Conservation (phyloP, 1,284 basidiomycete genomes). For the Leccinum huronense region DNA sequence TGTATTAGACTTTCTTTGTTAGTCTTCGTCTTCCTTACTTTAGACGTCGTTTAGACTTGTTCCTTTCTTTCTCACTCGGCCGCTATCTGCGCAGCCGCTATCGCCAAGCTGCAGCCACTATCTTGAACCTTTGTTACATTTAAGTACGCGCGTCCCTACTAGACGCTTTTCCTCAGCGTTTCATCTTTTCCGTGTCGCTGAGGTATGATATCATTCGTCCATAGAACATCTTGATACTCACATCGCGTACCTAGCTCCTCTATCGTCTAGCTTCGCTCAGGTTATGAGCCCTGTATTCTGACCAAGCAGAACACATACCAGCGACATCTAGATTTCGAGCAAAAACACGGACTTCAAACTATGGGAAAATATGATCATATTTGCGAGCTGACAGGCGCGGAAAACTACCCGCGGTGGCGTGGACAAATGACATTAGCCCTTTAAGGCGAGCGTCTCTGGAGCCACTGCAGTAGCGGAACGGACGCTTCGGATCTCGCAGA, state of each 20-base stretch:
- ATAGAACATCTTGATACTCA: no score
- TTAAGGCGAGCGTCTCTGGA: not conserved
- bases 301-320: not conserved
- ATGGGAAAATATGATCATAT: conserved; percentile 15
- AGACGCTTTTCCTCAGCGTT: no score
- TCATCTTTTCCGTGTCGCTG: no score
- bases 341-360: not conserved
- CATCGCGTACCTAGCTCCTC: no score
- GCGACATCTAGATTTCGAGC: not conserved
- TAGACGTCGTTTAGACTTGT: no score
- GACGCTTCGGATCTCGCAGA: not conserved
- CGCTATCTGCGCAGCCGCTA: no score
- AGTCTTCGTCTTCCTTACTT: no score
- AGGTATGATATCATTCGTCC: no score
- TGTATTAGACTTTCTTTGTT: no score
- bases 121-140: not conserved
- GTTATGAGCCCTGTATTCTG: not conserved
- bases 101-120: not conserved
- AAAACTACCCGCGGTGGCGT: conserved; percentile 1
- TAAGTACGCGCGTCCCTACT: not conserved
- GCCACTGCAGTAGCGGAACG: not conserved
- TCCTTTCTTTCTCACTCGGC: no score
- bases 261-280: not conserved
- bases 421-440: conserved; percentile 1
- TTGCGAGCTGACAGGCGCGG: not conserved